Evolutionary conservation across 768 basidiomycete genomes (phyloP).

Genomic region (Pisolithus orientalis): DNA sequence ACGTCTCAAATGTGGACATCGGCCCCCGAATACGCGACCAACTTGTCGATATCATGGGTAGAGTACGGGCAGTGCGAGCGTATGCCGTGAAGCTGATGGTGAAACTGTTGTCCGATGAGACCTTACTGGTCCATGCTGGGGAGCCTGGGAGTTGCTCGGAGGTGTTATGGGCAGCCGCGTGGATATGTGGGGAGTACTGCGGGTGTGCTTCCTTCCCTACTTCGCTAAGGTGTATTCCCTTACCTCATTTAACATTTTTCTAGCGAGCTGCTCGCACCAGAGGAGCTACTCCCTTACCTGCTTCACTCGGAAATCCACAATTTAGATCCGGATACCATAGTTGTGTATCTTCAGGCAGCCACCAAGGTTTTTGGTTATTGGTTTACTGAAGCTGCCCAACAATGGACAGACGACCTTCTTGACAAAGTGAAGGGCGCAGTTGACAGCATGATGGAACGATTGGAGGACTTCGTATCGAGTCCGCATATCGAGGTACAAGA

Average conservation of each 20-base stretch:
- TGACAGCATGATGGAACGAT: constrained; percentile 50
- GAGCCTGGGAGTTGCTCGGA: constrained; percentile 76
- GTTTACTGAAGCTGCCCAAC: constrained; percentile 66
- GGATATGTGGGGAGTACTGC: constrained; percentile 95
- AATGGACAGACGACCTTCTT: constrained; percentile 73
- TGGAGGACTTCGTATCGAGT: constrained; percentile 53
- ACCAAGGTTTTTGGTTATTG: constrained; percentile 86
- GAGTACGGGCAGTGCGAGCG: constrained; percentile 68
- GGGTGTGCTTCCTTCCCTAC: constrained; percentile 44
- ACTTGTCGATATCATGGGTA: constrained; percentile 78
- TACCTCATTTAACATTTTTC: constrained; percentile 1
- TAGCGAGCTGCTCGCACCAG: constrained; percentile 76
- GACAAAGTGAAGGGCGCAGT: constrained; percentile 60
- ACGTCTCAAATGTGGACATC: constrained; percentile 76
- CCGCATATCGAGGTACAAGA: constrained; percentile 89
- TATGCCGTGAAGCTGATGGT: constrained; percentile 85
- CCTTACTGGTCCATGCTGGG: constrained; percentile 57
- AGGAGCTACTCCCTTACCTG: constrained; percentile 65
- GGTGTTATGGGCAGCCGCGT: constrained; percentile 90
- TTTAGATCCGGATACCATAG: constrained; percentile 58
- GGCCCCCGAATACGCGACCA: constrained; percentile 77
- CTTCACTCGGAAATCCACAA: constrained; percentile 52
- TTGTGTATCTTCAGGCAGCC: constrained; percentile 77
- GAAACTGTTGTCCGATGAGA: constrained; percentile 73
- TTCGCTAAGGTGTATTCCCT: not conserved